Base-by-base conservation (phyloP, 106 monocot species). In the Allium cepa region DNA sequence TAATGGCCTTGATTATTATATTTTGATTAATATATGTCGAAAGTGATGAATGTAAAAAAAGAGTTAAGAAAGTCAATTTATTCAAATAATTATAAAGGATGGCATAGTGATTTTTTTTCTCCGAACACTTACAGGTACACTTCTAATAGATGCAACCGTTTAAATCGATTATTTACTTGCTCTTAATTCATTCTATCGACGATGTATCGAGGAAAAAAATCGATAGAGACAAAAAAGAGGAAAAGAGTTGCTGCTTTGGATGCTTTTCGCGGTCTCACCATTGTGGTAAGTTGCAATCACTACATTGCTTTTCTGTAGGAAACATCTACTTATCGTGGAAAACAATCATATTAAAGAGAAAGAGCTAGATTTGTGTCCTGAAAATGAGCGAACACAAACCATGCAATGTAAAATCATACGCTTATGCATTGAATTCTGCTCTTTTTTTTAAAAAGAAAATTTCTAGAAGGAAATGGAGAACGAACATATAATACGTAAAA, bases 201-300 rank as follows among this genome's bases (percentile, higher is more conserved):
- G 50, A 5, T 17, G 27, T 0, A 45, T 56, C 49, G 18, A 26
- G 48, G 55, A 67, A 51, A 45, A 50, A 27, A 62, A 46, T 22
- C 26, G 9, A 15, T 28, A 18, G 64, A n/a, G 49, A 10, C 47
- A 13, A 57, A 47, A 8, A 71, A 26, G 22, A 80, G 71, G 6
- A 72, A 72, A 56, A 80, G 83, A 49, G 64, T 76, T 3, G 83
- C 79, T 17, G 62, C 75, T 47, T 36, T 83, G 64, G 83, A 83
- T 83, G 83, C 75, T 22, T 83, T 83, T 16, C 67, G 83, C 55
- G 83, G 83, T 8, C 79, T 83, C 50, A 83, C 83, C 1, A 79
- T 83, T 18, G 78, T 72, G 67, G 83, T 79, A 49, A 11, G 47
- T 16, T 64, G 17, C 16, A 61, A 28, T 9, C 17, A 64, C 46